These are phyloP conservation scores for Boehmeria nivea DNA, from an alignment of 306 rosid genomes.

Conservation along the genomic window DNA sequence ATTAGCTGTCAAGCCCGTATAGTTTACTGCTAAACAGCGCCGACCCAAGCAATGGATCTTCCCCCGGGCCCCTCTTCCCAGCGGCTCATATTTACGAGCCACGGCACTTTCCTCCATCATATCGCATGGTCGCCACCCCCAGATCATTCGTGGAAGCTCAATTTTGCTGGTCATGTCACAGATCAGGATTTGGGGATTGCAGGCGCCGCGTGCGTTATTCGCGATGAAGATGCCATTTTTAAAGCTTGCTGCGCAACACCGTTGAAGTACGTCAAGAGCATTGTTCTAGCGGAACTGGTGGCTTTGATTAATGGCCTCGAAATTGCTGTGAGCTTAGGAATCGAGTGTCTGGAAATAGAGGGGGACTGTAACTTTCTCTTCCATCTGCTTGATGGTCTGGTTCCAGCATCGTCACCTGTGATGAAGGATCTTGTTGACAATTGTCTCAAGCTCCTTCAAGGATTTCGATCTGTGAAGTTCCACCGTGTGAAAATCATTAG, in stretches of 20 bases:
- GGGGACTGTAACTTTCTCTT: constrained; percentile 2
- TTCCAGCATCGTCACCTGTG: not conserved
- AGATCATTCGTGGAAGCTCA: constrained; percentile 18
- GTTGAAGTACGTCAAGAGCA: not conserved
- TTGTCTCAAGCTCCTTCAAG: not conserved
- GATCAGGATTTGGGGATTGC: not conserved
- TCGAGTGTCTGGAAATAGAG: constrained; percentile 14
- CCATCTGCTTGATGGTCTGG: not conserved
- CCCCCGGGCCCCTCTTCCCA: not conserved
- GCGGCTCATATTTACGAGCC: not conserved
- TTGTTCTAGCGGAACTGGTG: not conserved
- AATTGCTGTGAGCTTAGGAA: constrained; percentile 10
- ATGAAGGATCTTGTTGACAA: not conserved
- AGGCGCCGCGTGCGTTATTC: constrained; percentile 3
- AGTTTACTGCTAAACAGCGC: constrained; percentile 11
- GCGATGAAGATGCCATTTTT: constrained; percentile 14
- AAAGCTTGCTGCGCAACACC: constrained; percentile 4
- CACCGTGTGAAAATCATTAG: not conserved
- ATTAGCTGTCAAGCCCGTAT: not conserved
- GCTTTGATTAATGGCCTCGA: constrained; percentile 11
- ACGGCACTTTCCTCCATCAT: not conserved
- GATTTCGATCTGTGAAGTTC: not conserved
- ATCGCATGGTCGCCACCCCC: constrained; percentile 12
- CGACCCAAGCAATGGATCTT: constrained; percentile 1
- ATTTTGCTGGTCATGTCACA: constrained; percentile 2